Base-by-base conservation (phyloP, 164 flowering plant genomes). In the Nelumbo lutea region DNA sequence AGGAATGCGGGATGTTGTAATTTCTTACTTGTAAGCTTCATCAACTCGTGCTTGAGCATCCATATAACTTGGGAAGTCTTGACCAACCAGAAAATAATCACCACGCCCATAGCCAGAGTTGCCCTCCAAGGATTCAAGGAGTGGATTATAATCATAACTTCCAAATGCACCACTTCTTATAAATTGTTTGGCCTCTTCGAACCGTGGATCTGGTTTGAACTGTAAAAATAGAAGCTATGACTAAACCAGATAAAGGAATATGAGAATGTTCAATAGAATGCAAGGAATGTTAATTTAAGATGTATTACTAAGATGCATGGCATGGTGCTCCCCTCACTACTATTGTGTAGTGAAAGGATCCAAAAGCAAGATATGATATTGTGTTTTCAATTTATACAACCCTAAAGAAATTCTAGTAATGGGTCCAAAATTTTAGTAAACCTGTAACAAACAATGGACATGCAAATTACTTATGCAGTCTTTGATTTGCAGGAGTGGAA, bases 161-260 rank as follows among this genome's bases (percentile, higher is more conserved):
- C 97, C 99, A 82, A 95, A 95, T 59, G 83, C 93, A 71, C 97
- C 97, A 63, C 88, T 85, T 80, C 93, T 85, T 72, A 90, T 81
- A 72, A 82, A 90, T 53, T 90, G 72, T 75, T 89, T 95, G 62
- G 99, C 96, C 79, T 92, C 99, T 75, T 95, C 97, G 77, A 90
- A 95, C 47, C 97, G 85, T 8, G 93, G 90, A 76, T 95, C 99
- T 69, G 97, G 96, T 73, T 89, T 90, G 78, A 95, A 95, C 98
- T 95, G 88, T 67, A 76, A 44, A 4, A 78, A 52, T 41, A 62
- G 50, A 48, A 79, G 65, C 41, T 62, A 47, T n/a, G 2, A 61
- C 56, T 1, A 50, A 61, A 53, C 51, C 52, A 69, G 47, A 58
- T 11, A 3, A 45, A 42, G 43, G 11, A 46, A 15, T 27, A 50